Evolutionary conservation across 129 eudicot genomes (phyloP).

Genomic region (Centaurea solstitialis): DNA sequence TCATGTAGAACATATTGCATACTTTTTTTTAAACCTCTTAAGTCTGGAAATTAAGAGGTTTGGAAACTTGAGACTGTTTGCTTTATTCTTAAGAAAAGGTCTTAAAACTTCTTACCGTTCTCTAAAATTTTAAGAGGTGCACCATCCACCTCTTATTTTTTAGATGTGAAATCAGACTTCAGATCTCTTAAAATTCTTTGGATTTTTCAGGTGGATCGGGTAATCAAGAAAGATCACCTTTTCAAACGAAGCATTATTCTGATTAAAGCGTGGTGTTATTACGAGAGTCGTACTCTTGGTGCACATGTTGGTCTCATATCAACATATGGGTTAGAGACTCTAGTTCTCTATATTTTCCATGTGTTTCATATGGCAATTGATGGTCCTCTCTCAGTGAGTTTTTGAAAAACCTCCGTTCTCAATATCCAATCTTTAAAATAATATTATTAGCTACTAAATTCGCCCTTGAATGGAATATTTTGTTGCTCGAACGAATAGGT

Average conservation of each 20-base stretch:
- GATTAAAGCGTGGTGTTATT: conserved; percentile 96
- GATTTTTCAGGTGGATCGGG: conserved; percentile 65
- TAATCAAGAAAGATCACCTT: conserved; percentile 82
- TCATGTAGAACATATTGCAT: neutral
- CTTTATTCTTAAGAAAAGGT: no score
- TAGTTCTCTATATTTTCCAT: conserved; percentile 90
- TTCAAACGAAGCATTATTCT: conserved; percentile 85
- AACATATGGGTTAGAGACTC: conserved; percentile 95
- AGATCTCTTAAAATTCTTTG: neutral
- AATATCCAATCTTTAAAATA: neutral
- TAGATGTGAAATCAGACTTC: no score
- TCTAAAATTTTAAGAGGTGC: no score
- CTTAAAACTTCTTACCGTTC: no score
- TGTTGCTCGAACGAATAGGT: conserved; percentile 56
- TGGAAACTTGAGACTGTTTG: no score
- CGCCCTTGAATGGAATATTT: conserved; percentile 21
- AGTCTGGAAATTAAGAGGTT: no score
- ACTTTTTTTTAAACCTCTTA: no score
- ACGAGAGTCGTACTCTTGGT: conserved; percentile 93
- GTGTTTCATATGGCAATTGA: conserved; percentile 66
- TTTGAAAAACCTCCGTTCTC: conserved; percentile 2
- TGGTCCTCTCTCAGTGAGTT: conserved; percentile 93
- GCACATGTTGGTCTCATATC: conserved; percentile 94
- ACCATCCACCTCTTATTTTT: no score
- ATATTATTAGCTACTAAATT: conserved; percentile 6